Evolutionary conservation across 345 rosid genomes (phyloP).

Genomic region (Lepidium aucheri): DNA sequence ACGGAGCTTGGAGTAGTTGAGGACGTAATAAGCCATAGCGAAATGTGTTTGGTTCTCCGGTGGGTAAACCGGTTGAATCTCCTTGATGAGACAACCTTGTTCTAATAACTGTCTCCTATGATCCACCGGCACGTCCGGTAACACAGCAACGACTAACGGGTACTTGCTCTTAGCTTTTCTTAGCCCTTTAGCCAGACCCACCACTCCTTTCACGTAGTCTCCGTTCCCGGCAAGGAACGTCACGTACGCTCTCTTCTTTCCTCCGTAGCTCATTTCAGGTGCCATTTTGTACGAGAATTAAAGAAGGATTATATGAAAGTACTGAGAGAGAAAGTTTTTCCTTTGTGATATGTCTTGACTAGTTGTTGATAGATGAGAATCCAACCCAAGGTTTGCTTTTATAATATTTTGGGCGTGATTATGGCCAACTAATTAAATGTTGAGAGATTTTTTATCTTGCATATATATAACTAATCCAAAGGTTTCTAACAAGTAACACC

Average conservation of each 20-base stretch:
- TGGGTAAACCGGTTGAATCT: constrained; percentile 52
- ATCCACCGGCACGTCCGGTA: constrained; percentile 62
- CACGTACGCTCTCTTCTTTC: constrained; percentile 32
- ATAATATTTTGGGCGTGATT: too few species aligned
- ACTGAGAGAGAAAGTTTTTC: background rate
- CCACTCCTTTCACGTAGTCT: constrained; percentile 65
- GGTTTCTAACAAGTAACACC: too few species aligned
- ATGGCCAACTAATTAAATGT: too few species aligned
- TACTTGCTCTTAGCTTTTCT: constrained; percentile 45
- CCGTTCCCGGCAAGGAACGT: constrained; percentile 69
- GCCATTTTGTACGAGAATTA: constrained; percentile 24
- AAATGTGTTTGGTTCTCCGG: constrained; percentile 66
- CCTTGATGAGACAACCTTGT: constrained; percentile 49
- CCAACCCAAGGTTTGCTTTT: background rate
- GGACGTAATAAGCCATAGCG: constrained; percentile 73
- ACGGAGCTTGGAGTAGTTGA: constrained; percentile 73
- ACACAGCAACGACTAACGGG: constrained; percentile 54
- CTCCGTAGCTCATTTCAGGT: constrained; percentile 15
- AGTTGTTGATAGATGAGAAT: constrained; percentile 3
- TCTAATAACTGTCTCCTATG: constrained; percentile 44
- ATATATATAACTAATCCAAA: too few species aligned
- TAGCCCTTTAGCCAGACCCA: constrained; percentile 66
- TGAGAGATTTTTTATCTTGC: too few species aligned
- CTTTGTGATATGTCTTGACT: background rate
- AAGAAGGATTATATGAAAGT: too few species aligned